Conservation (phyloP, 805 yeast species). For the Naumovozyma dairenensis region DNA sequence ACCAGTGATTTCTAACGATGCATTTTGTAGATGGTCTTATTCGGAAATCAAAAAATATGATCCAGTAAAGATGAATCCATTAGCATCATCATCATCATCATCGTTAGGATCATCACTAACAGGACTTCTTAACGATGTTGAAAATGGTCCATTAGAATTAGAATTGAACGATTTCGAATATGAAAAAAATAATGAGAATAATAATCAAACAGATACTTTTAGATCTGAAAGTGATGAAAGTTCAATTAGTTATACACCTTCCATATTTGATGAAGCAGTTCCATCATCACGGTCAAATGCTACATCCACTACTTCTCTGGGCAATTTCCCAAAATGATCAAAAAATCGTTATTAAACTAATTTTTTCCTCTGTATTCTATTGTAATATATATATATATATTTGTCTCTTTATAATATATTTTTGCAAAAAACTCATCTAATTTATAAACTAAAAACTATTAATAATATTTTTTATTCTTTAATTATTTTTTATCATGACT, state of each 20-base stretch:
- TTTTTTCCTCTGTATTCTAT: too few relatives aligned
- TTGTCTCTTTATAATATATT: too few relatives aligned
- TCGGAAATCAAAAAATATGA: conserved; percentile 31
- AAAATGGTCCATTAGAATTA: conserved; percentile 23
- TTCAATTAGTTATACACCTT: conserved; percentile 17
- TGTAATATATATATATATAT: too few relatives aligned
- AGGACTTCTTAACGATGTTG: conserved; percentile 20
- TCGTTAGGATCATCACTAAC: too few relatives aligned
- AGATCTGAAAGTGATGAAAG: conserved; percentile 12
- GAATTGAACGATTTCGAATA: conserved; percentile 19
- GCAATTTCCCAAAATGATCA: too few relatives aligned
- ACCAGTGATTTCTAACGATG: conserved; percentile 46
- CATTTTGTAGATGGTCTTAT: conserved; percentile 67
- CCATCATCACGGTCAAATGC: conserved; percentile 27
- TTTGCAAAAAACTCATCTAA: too few relatives aligned
- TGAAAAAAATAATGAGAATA: conserved; percentile 10
- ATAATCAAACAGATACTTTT: conserved; percentile 5
- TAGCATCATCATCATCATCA: conserved; percentile 17
- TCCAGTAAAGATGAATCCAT: conserved; percentile 30
- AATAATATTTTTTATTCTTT: too few relatives aligned
- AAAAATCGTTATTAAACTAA: too few relatives aligned
- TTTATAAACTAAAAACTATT: too few relatives aligned
- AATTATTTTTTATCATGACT: too few relatives aligned
- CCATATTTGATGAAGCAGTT: conserved; percentile 27
- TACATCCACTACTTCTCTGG: conserved; percentile 30